Conservation (phyloP, 306 rosid genomes). For the Prunus persica region Prunus_persica_NCBIv2 NC_034013.1:9092001-9092500, state of each 20-base stretch:
- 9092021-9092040: constrained; percentile 15
- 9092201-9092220: constrained; percentile 33
- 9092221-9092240: constrained; percentile 33
- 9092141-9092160: constrained; percentile 5
- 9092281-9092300: constrained; percentile 34
- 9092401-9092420: constrained; percentile 6
- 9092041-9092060: constrained; percentile 25
- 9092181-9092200: constrained; percentile 33
- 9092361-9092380: constrained; percentile 6
- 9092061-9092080: constrained; percentile 26
- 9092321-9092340: constrained; percentile 1
- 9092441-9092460: neutral
- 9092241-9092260: constrained; percentile 40
- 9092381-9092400: constrained; percentile 5
- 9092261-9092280: constrained; percentile 31
- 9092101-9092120: constrained; percentile 28
- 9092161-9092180: constrained; percentile 22
- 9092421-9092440: neutral
- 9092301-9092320: constrained; percentile 17
- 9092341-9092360: constrained; percentile 10
- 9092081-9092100: constrained; percentile 35
- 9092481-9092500: neutral
- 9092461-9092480: neutral
- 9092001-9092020: constrained; percentile 12
- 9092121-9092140: constrained; percentile 26